Percentiles rank a stretch among this genome's conserved stretches.
These are phyloP conservation scores for Xerocomus brunneocitrinus DNA, from an alignment of 768 basidiomycete genomes.

Conservation along the genomic window DNA sequence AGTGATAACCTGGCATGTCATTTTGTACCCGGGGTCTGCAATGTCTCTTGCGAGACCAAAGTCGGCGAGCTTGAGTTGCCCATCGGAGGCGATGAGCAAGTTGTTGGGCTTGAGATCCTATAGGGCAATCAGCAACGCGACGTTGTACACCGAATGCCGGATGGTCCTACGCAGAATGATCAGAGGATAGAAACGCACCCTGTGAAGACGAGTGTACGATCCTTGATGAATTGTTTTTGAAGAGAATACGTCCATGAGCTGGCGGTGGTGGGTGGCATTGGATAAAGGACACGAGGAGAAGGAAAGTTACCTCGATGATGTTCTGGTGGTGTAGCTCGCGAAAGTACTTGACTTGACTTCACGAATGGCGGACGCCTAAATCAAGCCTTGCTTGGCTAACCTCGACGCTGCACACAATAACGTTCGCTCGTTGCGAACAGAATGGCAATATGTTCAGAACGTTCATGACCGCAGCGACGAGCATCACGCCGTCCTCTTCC, in stretches of 20 bases:
- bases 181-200: no score
- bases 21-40: no score
- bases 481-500: slow-evolving; percentile 9
- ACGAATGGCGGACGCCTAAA: slow-evolving; percentile 74
- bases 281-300: background rate
- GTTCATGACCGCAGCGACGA: slow-evolving; percentile 13
- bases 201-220: slow-evolving; percentile 78
- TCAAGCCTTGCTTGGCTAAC: no score
- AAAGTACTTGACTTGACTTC: slow-evolving; percentile 88
- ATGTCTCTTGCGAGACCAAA: no score
- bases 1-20: slow-evolving; percentile 80
- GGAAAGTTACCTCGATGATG: slow-evolving; percentile 72
- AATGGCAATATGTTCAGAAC: slow-evolving; percentile 27
- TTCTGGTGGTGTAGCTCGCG: slow-evolving; percentile 93
- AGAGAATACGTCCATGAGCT: slow-evolving; percentile 97
- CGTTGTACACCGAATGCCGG: background rate
- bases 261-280: slow-evolving; percentile 35
- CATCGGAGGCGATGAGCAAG: slow-evolving; percentile 85
- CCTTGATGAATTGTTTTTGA: slow-evolving; percentile 97
- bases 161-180: no score
- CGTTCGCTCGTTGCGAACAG: no score
- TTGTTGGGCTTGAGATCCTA: slow-evolving; percentile 99
- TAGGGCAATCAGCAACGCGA: slow-evolving; percentile 4
- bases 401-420: no score
- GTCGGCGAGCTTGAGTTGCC: slow-evolving; percentile 37